Evolutionary conservation across 257 asterid genomes (phyloP).

Genomic region (Fraxinus pennsylvanica): DNA sequence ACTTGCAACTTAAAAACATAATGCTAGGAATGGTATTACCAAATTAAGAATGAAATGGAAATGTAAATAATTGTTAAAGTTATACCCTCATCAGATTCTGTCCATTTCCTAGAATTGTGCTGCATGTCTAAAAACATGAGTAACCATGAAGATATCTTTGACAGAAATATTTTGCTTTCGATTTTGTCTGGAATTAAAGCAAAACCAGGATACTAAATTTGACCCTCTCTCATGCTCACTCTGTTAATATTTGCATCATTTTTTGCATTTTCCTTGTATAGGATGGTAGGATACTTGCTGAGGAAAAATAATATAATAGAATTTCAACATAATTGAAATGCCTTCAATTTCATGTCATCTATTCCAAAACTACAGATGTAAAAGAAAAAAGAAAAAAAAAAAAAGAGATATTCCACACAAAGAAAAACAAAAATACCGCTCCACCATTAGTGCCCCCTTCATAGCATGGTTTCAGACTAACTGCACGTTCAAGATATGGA

Average conservation of each 20-base stretch:
- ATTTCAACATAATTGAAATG: no score
- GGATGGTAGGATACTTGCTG: no score
- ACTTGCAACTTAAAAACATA: not conserved
- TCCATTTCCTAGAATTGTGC: not conserved
- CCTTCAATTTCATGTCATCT: not conserved
- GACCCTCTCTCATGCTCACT: not conserved
- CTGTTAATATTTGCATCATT: not conserved
- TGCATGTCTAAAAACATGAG: constrained; percentile 1
- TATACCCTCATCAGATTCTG: not conserved
- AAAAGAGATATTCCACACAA: not conserved
- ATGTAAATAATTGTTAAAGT: not conserved
- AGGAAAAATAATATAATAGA: no score
- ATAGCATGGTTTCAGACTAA: constrained; percentile 80
- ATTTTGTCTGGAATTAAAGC: constrained; percentile 8
- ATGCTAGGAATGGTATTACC: not conserved
- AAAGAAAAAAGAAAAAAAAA: not conserved
- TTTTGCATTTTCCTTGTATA: not conserved
- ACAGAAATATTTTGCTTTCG: not conserved
- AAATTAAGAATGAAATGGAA: constrained; percentile 3
- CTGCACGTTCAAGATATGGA: constrained; percentile 90
- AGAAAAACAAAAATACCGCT: constrained; percentile 53
- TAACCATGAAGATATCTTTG: not conserved
- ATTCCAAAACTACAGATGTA: not conserved
- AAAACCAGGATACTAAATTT: not conserved
- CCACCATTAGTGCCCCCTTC: constrained; percentile 91